Evolutionary conservation across 768 basidiomycete genomes (phyloP).

Genomic region (Lentinula aciculospora): DNA sequence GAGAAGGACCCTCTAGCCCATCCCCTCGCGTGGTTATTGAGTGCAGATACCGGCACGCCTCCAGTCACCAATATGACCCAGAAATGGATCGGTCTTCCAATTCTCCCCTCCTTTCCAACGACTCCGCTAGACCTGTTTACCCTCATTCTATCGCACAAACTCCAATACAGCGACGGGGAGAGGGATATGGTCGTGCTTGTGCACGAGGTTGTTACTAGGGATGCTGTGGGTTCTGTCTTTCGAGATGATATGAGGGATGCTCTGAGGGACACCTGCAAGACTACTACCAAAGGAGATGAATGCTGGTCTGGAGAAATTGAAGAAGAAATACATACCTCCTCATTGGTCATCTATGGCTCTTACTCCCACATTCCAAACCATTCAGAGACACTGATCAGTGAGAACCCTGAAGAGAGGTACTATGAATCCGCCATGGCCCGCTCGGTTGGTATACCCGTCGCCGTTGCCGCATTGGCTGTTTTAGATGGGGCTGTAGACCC

Average conservation of each 20-base stretch:
- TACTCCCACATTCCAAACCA: not conserved
- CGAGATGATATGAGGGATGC: too few relatives aligned
- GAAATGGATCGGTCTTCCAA: not conserved
- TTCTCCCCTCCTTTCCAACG: constrained; percentile 33
- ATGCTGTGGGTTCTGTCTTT: too few relatives aligned
- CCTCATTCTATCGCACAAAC: constrained; percentile 59
- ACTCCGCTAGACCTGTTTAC: constrained; percentile 75
- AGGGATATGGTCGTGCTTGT: constrained; percentile 83
- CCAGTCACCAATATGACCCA: not conserved
- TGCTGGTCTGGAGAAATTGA: constrained; percentile 6
- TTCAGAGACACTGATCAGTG: too few relatives aligned
- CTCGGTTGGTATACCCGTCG: constrained; percentile 85
- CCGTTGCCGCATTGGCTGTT: constrained; percentile 69
- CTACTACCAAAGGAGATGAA: not conserved
- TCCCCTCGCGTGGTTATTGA: constrained; percentile 34
- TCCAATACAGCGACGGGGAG: constrained; percentile 65
- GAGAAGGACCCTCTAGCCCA: constrained; percentile 22
- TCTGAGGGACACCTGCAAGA: too few relatives aligned
- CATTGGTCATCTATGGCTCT: constrained; percentile 55
- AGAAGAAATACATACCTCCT: constrained; percentile 60
- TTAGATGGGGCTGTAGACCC: constrained; percentile 43
- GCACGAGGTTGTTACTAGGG: constrained; percentile 62
- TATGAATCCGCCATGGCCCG: constrained; percentile 80
- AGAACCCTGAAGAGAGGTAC: constrained; percentile 26
- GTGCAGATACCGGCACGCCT: constrained; percentile 10